Evolutionary conservation across 331 rosid genomes (phyloP).

Genomic region (Spiraea crenata): DNA sequence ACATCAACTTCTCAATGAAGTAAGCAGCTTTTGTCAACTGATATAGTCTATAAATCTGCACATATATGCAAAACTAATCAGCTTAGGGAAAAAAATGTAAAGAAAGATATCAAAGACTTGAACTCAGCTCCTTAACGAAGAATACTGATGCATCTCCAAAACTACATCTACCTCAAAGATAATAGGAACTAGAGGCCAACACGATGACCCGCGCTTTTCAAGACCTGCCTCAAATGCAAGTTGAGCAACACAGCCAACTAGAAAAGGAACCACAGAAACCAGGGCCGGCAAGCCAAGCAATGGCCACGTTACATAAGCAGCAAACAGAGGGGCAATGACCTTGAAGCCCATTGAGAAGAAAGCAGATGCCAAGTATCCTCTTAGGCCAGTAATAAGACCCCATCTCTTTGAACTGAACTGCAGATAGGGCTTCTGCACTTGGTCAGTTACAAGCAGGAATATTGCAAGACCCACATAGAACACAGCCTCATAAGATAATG

Average conservation of each 20-base stretch:
- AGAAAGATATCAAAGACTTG: constrained; percentile 17
- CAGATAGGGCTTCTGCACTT: constrained; percentile 82
- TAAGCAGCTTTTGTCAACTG: constrained; percentile 77
- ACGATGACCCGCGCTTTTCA: constrained; percentile 58
- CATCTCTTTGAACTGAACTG: constrained; percentile 85
- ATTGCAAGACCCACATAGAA: constrained; percentile 70
- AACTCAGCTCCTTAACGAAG: constrained; percentile 4
- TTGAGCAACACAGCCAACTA: constrained; percentile 60
- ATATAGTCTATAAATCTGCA: constrained; percentile 76
- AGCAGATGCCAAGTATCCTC: constrained; percentile 69
- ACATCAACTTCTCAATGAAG: constrained; percentile 62
- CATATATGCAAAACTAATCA: not conserved
- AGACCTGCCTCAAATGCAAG: constrained; percentile 54
- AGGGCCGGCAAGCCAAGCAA: constrained; percentile 51
- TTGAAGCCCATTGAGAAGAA: constrained; percentile 66
- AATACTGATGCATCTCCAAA: not conserved
- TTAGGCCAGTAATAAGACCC: constrained; percentile 92
- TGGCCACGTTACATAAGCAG: constrained; percentile 57
- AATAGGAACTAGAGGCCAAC: constrained; percentile 89
- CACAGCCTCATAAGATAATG: constrained; percentile 50
- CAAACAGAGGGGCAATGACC: constrained; percentile 58
- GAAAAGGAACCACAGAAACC: constrained; percentile 63
- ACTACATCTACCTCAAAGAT: constrained; percentile 61
- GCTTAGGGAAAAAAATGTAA: constrained; percentile 20
- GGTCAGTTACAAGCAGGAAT: constrained; percentile 64